phyloP scores from a whole-genome alignment of 495 filamentous ascomycete genomes.

The Podospora pseudopauciseta region DNA sequence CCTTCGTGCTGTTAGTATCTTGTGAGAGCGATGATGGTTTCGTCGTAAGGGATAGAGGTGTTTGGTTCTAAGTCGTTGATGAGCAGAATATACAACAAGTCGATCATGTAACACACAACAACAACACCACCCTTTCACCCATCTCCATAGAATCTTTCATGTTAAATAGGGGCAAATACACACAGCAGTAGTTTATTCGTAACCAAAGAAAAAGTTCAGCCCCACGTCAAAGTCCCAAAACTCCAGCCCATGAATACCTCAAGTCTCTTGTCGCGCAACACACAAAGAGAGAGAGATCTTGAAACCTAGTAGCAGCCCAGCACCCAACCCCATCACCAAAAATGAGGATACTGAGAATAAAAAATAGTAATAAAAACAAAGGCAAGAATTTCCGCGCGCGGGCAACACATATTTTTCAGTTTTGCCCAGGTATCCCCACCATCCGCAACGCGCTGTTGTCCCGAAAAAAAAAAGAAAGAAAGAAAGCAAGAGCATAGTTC shows the following conservation, averaged over 20 bases:
- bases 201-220: neutral
- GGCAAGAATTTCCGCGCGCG: neutral
- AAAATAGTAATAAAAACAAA: neutral
- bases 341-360: neutral
- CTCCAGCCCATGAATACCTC: neutral
- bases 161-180: too few species aligned
- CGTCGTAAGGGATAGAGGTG: too few species aligned
- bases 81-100: too few species aligned
- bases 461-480: neutral
- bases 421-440: neutral
- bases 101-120: too few species aligned
- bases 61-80: too few species aligned
- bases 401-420: neutral
- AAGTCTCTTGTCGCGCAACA: neutral
- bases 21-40: neutral
- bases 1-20: conserved; percentile 9
- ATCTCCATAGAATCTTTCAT: too few species aligned
- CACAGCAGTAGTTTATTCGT: neutral
- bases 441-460: neutral
- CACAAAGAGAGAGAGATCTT: neutral
- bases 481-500: too few species aligned
- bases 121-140: too few species aligned
- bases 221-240: neutral
- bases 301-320: neutral
- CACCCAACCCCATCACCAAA: neutral